Evolutionary conservation across 495 filamentous ascomycete genomes (phyloP), one percentile per base, ranked within the genome.

Genomic region (Lophiotrema nucula): DNA sequence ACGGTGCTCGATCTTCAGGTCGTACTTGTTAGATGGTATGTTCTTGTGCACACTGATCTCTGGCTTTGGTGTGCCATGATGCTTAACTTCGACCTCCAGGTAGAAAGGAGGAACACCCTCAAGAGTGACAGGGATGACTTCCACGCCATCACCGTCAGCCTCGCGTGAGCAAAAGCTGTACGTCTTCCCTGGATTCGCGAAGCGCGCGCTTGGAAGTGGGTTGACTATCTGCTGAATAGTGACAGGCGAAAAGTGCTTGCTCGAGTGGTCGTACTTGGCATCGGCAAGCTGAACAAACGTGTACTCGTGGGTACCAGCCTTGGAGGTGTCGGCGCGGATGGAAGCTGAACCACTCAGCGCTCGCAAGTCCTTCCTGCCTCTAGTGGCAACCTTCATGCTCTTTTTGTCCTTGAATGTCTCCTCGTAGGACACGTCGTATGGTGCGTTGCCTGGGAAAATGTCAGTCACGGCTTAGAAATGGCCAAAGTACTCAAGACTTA

Each of bases 81-180:
- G 93, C 74, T 90, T 96, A 72, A 98, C 89, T 58, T 88, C 88
- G 39, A 97, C 76, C 65, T 97, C 93, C 11, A 97, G 73, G 35
- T 83, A 84, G 73, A 98, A 98, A 0, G 93, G 93, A 3, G 93
- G 83, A n/a, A 82, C 74, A 23, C 93, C 93, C 38, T 83, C 83
- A 16, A 98, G 76, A 0, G 79, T 84, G 39, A 98, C 84, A 0
- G 93, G 91, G 52, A 98, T 91, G 10, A 84, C 79, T 67, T 97
- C 90, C 48, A 90, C 88, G 37, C 83, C 84, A 39, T 78, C 88
- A 26, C 83, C 84, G 37, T 77, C 80, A n/a, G 84, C 78, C 54
- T 95, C 90, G 33, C 88, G 84, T 62, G 90, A 85, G 75, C 93
- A 98, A 72, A 90, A 96, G 57, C 89, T 93, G 75, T 96, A 96